Conservation (phyloP, 106 monocot genomes). For the Dioscorea dumetorum region DNA sequence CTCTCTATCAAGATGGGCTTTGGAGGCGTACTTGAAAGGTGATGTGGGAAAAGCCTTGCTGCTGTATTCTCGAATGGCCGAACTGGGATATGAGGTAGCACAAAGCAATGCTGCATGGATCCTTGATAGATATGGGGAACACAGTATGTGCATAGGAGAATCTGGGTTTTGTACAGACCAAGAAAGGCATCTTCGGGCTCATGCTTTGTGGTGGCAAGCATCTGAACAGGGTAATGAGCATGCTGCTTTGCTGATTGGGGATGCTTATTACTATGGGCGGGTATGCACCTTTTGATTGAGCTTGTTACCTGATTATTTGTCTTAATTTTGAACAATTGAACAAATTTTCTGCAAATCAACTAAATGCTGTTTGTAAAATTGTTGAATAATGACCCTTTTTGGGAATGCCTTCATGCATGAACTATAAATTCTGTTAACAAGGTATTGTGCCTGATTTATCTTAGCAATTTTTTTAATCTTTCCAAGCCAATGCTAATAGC, state of each 20-base stretch:
- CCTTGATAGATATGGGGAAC: conserved; percentile 81
- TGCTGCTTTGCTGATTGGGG: conserved; percentile 93
- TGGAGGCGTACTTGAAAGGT: conserved; percentile 81
- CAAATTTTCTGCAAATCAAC: too few species aligned
- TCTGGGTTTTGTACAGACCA: conserved; percentile 75
- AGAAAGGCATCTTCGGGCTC: conserved; percentile 85
- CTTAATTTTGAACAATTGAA: too few species aligned
- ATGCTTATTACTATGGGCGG: conserved; percentile 97
- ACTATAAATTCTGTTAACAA: too few species aligned
- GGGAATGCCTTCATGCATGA: too few species aligned
- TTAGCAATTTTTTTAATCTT: too few species aligned
- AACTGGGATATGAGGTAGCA: conserved; percentile 87
- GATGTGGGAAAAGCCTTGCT: conserved; percentile 83
- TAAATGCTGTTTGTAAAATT: too few species aligned
- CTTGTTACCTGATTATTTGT: too few species aligned
- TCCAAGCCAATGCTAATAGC: too few species aligned
- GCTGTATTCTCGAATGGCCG: conserved; percentile 89
- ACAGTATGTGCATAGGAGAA: conserved; percentile 90
- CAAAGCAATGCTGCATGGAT: conserved; percentile 99
- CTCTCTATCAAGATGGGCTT: conserved; percentile 78
- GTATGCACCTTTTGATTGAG: conserved; percentile 29
- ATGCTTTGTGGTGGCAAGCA: conserved; percentile 95
- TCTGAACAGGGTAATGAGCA: conserved; percentile 98
- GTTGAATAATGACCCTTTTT: too few species aligned
- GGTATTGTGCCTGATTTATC: too few species aligned